Conservation (phyloP, 2,329 filamentous ascomycete genomes). For the Plectosphaerella plurivora region DNA sequence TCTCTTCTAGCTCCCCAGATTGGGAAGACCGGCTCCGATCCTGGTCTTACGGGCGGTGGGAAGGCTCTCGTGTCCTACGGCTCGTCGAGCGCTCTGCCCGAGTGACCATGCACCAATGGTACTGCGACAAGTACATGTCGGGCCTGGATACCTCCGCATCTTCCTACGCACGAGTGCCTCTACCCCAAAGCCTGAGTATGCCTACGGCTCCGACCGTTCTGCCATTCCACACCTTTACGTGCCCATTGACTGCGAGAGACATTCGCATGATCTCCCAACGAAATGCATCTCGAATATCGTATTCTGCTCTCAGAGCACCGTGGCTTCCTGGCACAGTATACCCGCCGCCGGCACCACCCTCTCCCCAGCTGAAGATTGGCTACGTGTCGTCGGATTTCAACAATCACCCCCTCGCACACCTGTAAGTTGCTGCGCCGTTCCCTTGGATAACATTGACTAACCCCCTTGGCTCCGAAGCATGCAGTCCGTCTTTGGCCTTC, state of each 20-base stretch:
- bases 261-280: conserved; percentile 92
- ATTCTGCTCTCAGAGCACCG: conserved; percentile 76
- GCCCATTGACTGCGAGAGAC: conserved; percentile 83
- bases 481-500: conserved; percentile 97
- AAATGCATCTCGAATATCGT: conserved; percentile 89
- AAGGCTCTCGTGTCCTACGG: conserved; percentile 79
- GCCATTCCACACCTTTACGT: conserved; percentile 97
- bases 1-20: background rate
- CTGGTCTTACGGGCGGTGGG: conserved; percentile 77
- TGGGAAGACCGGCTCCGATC: conserved; percentile 30
- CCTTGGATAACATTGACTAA: conserved; percentile 5
- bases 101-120: conserved; percentile 78
- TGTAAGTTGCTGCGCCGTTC: conserved; percentile 43
- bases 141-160: conserved; percentile 46
- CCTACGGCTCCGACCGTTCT: conserved; percentile 90
- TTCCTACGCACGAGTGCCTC: conserved; percentile 66
- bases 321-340: conserved; percentile 84
- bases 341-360: conserved; percentile 77
- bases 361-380: conserved; percentile 81
- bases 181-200: conserved; percentile 69
- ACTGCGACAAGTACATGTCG: conserved; percentile 71
- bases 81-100: conserved; percentile 82
- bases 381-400: conserved; percentile 99
- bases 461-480: conserved; percentile 46
- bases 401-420: conserved; percentile 90